Conservation (phyloP, 495 filamentous ascomycete species). For the Penicillium crystallinum region DNA sequence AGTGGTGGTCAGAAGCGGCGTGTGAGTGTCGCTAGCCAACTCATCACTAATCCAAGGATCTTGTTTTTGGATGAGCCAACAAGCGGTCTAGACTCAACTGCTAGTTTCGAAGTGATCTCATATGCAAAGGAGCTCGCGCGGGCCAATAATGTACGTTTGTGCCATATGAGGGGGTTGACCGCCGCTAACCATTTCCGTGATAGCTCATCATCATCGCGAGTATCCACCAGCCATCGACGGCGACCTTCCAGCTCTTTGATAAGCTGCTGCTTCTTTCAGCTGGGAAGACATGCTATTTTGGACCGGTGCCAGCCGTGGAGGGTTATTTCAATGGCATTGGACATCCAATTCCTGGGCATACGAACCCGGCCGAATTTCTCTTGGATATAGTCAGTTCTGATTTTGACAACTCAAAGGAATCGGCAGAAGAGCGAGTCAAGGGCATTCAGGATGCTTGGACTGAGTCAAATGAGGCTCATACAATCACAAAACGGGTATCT, state of each 20-base stretch:
- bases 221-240: constrained; percentile 77
- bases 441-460: constrained; percentile 30
- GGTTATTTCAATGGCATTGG: constrained; percentile 56
- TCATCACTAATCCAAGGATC: constrained; percentile 74
- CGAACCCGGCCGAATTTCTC: constrained; percentile 73
- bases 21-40: constrained; percentile 69
- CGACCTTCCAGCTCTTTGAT: constrained; percentile 73
- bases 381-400: constrained; percentile 73
- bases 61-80: constrained; percentile 81
- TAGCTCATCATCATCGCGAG: constrained; percentile 67
- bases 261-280: constrained; percentile 67
- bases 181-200: neutral
- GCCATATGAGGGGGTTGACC: neutral
- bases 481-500: constrained; percentile 4
- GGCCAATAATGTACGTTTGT: constrained; percentile 53
- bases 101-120: constrained; percentile 62
- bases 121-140: constrained; percentile 59
- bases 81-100: constrained; percentile 68
- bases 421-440: constrained; percentile 25
- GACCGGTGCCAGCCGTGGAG: constrained; percentile 46
- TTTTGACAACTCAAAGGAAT: constrained; percentile 48
- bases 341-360: constrained; percentile 55
- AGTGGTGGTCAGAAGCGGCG: constrained; percentile 76
- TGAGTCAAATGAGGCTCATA: constrained; percentile 14
- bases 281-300: constrained; percentile 66